Evolutionary conservation across 225 moss, liverwort and hornwort species (phyloP), one percentile per base, ranked within the genome.

Genomic region (Polytrichum formosum): DNA sequence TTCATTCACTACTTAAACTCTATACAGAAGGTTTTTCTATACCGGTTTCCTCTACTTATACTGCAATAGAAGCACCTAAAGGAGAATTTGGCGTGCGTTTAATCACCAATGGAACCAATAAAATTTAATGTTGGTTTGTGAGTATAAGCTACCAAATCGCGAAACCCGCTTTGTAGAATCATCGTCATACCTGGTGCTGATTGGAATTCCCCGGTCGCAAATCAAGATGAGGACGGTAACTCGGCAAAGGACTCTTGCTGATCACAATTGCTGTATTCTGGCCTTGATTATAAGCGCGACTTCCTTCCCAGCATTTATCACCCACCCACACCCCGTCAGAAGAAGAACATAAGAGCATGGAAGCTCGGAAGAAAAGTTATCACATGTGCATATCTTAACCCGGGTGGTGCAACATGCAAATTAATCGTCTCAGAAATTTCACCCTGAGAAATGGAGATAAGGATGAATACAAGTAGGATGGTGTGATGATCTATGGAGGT

Each of bases 211-310:
- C 58, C 55, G 30, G 5, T 73, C 4, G 82, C 1, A 90, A 82
- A 84, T 85, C 72, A 55, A 90, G 27, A 73, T 93, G 75, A 20
- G 9, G 64, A 23, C 82, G 79, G 67, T 93, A 91, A 74, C 83
- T 93, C 21, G 90, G 87, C 55, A 96, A 72, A 3, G 90, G 93
- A 27, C 77, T 78, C 61, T 74, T 88, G 67, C 93, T 96, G 55
- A 96, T 87, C 2, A 91, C 90, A 73, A 91, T 72, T 28, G 69
- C 90, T 22, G 68, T 74, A 20, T 76, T 77, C 73, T 69, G 73
- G 80, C 90, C 90, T 83, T 85, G 85, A 77, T 84, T 87, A 73
- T 93, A 96, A 56, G 85, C 35, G 68, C 79, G 78, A 54, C 95
- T 96, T 87, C 74, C 79, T 88, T 92, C 74, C 85, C 75, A 66